These are phyloP conservation scores for Harringtonia lauricola DNA, from an alignment of 2,329 filamentous ascomycete genomes.

Conservation along the genomic window DNA sequence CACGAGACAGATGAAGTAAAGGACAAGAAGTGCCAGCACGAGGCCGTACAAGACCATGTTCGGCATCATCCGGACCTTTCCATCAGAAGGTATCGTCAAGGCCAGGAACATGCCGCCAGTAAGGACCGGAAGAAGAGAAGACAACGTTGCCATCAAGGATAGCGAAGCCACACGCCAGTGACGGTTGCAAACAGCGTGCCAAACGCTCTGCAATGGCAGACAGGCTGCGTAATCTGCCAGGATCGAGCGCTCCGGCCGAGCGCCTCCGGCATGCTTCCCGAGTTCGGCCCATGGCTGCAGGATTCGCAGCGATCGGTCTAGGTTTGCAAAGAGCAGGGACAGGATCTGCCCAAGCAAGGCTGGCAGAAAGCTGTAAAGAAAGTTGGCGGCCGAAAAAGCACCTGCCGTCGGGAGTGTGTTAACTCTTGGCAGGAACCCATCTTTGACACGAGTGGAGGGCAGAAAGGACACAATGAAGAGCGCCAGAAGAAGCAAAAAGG, in stretches of 20 bases:
- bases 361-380: conserved; percentile 71
- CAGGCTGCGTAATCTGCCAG: conserved; percentile 61
- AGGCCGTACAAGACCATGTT: conserved; percentile 64
- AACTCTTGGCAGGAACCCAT: conserved; percentile 63
- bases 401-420: conserved; percentile 44
- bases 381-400: conserved; percentile 79
- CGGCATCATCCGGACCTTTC: conserved; percentile 54
- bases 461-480: conserved; percentile 73
- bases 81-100: conserved; percentile 39
- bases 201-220: conserved; percentile 47
- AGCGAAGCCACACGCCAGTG: conserved; percentile 56
- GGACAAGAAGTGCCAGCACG: conserved; percentile 57
- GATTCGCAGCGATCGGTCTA: conserved; percentile 55
- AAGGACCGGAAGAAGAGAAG: conserved; percentile 54
- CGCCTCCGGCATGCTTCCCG: conserved; percentile 36
- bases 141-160: conserved; percentile 47
- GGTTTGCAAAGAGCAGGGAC: conserved; percentile 54
- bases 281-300: conserved; percentile 62
- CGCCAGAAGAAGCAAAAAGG: conserved; percentile 51
- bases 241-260: conserved; percentile 50
- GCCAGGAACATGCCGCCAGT: conserved; percentile 65
- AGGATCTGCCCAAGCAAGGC: conserved; percentile 55
- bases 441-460: conserved; percentile 49
- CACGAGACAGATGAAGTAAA: conserved; percentile 57
- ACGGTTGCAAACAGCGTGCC: conserved; percentile 45